Evolutionary conservation across 192 early-diverging fungal species (phyloP).

Genomic region (Allomyces macrogynus): DNA sequence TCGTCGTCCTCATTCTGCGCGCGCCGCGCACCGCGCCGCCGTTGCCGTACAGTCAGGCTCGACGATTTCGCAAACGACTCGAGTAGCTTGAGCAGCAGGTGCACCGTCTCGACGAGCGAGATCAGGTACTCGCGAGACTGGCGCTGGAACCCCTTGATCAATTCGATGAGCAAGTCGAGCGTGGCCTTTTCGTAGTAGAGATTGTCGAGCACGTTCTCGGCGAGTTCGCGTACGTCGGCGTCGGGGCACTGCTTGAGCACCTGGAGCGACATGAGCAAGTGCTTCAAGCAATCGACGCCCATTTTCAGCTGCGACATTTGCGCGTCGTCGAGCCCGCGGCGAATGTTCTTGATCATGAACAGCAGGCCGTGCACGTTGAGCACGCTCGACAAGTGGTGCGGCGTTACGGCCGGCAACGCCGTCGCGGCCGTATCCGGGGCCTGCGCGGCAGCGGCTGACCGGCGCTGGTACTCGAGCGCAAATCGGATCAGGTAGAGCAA

Average conservation of each 20-base stretch:
- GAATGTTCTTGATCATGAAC: background rate
- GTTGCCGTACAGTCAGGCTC: background rate
- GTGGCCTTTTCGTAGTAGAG: slow-evolving; percentile 4
- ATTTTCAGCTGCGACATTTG: background rate
- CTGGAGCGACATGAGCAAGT: background rate
- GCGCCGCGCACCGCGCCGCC: too few relatives aligned
- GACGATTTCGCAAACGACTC: slow-evolving; percentile 5
- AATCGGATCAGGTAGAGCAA: slow-evolving; percentile 3
- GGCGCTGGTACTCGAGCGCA: slow-evolving; percentile 2
- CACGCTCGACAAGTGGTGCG: background rate
- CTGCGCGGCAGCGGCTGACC: too few relatives aligned
- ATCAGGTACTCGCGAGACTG: background rate
- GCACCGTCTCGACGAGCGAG: slow-evolving; percentile 4
- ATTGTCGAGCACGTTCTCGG: slow-evolving; percentile 6
- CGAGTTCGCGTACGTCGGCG: background rate
- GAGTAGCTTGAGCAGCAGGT: slow-evolving; percentile 5
- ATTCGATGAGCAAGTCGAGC: background rate
- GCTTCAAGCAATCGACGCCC: background rate
- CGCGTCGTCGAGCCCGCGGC: background rate
- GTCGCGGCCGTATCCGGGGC: too few relatives aligned
- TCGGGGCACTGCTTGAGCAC: background rate
- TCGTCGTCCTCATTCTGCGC: background rate
- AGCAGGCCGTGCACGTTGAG: background rate
- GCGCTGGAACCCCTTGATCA: slow-evolving; percentile 1
- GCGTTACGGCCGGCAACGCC: background rate